A percentile compares a stretch with the other conserved stretches of the same genome.
phyloP scores from a whole-genome alignment of 331 rosid genomes.

The Malus hybrid region DNA sequence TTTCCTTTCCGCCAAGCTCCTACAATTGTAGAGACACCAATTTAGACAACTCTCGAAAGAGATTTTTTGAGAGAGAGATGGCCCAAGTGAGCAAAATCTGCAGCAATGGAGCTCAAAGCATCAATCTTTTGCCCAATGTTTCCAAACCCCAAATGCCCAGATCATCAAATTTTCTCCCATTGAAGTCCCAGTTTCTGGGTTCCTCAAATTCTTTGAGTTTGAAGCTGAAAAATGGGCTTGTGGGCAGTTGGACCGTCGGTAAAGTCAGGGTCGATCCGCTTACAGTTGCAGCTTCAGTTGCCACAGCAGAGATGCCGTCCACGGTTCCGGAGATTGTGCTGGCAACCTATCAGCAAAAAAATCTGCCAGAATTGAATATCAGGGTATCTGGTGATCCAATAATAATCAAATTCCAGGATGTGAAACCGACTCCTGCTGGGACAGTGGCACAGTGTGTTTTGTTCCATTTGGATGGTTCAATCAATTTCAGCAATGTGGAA shows the following conservation, averaged over 20 bases:
- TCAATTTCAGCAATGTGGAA: constrained; percentile 47
- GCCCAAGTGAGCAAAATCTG: constrained; percentile 52
- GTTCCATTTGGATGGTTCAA: constrained; percentile 45
- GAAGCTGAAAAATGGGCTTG: background rate
- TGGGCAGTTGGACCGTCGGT: constrained; percentile 22
- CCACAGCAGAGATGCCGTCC: constrained; percentile 65
- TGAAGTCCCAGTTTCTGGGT: constrained; percentile 40
- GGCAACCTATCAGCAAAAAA: constrained; percentile 44
- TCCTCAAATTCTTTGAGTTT: constrained; percentile 39
- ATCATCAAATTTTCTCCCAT: constrained; percentile 37
- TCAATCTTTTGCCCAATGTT: too few species aligned
- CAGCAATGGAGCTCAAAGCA: too few species aligned
- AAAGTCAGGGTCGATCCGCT: constrained; percentile 18
- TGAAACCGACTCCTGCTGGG: constrained; percentile 41
- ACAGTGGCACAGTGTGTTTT: constrained; percentile 47
- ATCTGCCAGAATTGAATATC: constrained; percentile 35
- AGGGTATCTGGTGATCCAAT: constrained; percentile 41
- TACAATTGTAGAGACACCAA: background rate
- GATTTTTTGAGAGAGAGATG: constrained; percentile 28
- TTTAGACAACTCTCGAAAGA: background rate
- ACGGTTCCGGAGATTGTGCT: constrained; percentile 78
- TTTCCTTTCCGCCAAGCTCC: background rate
- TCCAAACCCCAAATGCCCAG: constrained; percentile 41
- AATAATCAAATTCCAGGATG: constrained; percentile 42
- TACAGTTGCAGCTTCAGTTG: constrained; percentile 55